phyloP scores from a whole-genome alignment of 805 yeast genomes.

The Blastobotrys terrestris region DNA sequence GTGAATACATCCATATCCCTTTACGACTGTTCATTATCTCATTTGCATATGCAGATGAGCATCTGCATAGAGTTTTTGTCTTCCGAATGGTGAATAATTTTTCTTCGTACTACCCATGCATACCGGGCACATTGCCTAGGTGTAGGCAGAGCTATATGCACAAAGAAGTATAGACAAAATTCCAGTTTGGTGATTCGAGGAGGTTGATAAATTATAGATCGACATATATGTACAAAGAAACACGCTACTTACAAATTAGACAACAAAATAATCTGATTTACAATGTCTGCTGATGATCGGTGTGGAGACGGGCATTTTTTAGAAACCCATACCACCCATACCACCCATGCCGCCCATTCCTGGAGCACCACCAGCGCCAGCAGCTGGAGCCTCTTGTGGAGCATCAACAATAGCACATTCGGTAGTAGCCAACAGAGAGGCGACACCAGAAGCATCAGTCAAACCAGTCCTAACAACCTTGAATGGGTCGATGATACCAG shows the following conservation, averaged over 20 bases:
- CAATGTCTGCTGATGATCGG: background rate
- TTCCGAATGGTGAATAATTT: too few species aligned
- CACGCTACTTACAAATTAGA: background rate
- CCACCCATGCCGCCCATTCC: constrained; percentile 37
- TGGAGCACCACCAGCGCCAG: constrained; percentile 52
- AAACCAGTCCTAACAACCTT: constrained; percentile 95
- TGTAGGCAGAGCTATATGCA: too few species aligned
- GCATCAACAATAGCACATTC: constrained; percentile 98
- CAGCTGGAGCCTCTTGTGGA: constrained; percentile 64
- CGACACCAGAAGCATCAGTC: constrained; percentile 96
- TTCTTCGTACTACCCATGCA: too few species aligned
- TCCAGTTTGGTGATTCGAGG: too few species aligned
- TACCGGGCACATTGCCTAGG: too few species aligned
- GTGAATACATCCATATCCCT: too few species aligned
- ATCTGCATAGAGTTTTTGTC: too few species aligned
- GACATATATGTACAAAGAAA: background rate
- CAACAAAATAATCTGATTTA: background rate
- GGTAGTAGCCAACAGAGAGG: constrained; percentile 93
- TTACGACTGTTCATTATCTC: too few species aligned
- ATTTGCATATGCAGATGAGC: too few species aligned
- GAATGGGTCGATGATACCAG: constrained; percentile 98
- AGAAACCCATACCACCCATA: constrained; percentile 35
- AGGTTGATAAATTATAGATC: background rate
- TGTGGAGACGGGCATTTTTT: constrained; percentile 1
- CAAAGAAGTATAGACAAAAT: too few species aligned